A percentile compares a stretch with the other conserved stretches of the same genome.
Evolutionary conservation across 2,329 filamentous ascomycete genomes (phyloP).

Genomic region (Fusarium sp.): DNA sequence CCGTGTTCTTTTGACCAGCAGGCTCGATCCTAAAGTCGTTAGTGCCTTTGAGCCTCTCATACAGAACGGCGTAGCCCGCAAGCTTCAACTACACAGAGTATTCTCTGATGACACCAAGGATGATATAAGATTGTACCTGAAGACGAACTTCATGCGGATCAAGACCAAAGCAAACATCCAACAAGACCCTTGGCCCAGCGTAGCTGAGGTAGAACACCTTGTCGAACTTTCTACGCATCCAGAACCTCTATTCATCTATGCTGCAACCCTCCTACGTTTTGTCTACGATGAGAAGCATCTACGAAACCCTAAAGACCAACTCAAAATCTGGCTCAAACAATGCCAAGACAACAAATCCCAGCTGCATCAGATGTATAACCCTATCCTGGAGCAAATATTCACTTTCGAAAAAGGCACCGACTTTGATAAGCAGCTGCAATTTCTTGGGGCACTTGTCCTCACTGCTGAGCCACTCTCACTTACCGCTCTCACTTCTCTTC

Average conservation of each 20-base stretch:
- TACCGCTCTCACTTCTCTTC: not conserved
- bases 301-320: not conserved
- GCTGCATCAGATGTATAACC: not conserved
- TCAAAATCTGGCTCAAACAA: not conserved
- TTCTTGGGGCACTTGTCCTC: not conserved
- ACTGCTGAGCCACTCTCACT: not conserved
- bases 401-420: not conserved
- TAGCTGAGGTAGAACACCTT: not conserved
- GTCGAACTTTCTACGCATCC: not conserved
- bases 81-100: not conserved
- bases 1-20: fast-evolving
- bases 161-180: not conserved
- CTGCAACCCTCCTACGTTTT: not conserved
- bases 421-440: not conserved
- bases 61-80: fast-evolving
- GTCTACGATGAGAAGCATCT: not conserved
- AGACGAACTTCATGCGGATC: not conserved
- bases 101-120: not conserved
- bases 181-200: not conserved
- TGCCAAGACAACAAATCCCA: not conserved
- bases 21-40: not conserved
- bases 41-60: fast-evolving
- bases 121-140: not conserved
- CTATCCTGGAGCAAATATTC: not conserved
- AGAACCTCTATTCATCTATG: not conserved